Evolutionary conservation across 2,329 filamentous ascomycete genomes (phyloP), one percentile per base, ranked within the genome.

Genomic region (Apiospora sp.): DNA sequence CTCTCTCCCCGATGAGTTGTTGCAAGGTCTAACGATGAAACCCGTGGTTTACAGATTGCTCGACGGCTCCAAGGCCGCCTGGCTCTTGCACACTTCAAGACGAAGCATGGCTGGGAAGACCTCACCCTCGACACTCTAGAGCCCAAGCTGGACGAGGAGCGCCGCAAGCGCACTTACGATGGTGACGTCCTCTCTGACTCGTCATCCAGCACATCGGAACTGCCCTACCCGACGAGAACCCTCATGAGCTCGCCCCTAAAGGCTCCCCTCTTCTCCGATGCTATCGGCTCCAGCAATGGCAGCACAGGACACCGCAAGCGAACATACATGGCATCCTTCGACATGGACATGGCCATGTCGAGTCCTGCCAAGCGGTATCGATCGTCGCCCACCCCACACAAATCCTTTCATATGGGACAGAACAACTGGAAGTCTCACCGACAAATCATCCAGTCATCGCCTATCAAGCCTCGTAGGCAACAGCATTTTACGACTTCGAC

Each of bases 11-110:
- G 70, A 71, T 58, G 71, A 73, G 69, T 71, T 71, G 71, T 70
- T 71, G 71, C 76, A 75, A 73, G 72, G 58, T 24, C 68, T 70
- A 54, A 37, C 51, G 44, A 71, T 76, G 34, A n/a, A 58, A 22
- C 19, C 27, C 69, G 34, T 46, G 30, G 71, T 74, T 43, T 79
- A 71, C 81, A 98, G 96, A 97, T 99, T 86, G 96, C 95, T 78
- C 90, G 96, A 81, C 93, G 93, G 80, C 88, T 99, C 71, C 95
- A 98, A 85, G 95, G 97, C 86, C 94, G 96, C 75, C 91, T 99
- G 73, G 96, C 96, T 73, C 91, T 98, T 75, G 96, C 96, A 81
- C 96, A 97, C 83, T 96, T 98, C 89, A 98, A 98, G 86, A 95
- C 96, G 77, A 95, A 97, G 84, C 93, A 97, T 85, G 95, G 95